Percentiles rank a stretch among this genome's conserved stretches.
These are phyloP conservation scores for Yamadazyma trypodendri DNA, from an alignment of 1,139 yeast species.

Conservation along the genomic window DNA sequence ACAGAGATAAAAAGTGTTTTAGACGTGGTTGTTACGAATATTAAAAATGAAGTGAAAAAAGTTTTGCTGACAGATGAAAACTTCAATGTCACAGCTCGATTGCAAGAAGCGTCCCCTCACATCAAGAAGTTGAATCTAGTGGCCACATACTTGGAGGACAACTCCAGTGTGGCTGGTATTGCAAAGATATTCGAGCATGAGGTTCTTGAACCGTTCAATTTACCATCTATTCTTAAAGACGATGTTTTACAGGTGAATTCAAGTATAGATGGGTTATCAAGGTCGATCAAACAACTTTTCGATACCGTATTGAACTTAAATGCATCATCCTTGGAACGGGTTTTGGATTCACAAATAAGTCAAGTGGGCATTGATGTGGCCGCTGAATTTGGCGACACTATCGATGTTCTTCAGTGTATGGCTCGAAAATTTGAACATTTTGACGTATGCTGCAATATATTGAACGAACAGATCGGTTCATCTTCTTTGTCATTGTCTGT, in stretches of 20 bases:
- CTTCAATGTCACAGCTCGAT: too few species aligned
- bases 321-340: slow-evolving; percentile 38
- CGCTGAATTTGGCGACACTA: slow-evolving; percentile 12
- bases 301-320: slow-evolving; percentile 27
- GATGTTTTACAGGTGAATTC: neutral
- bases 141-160: neutral
- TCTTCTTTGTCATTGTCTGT: slow-evolving; percentile 11
- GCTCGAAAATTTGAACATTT: slow-evolving; percentile 1
- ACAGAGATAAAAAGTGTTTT: slow-evolving; percentile 1
- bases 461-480: slow-evolving; percentile 13
- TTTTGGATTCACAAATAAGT: slow-evolving; percentile 19
- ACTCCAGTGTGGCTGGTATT: neutral
- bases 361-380: slow-evolving; percentile 21
- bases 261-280: neutral
- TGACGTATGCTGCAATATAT: slow-evolving; percentile 6
- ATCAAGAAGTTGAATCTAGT: neutral
- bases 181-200: neutral
- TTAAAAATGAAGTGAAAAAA: neutral
- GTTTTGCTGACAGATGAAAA: too few species aligned
- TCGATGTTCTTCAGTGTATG: slow-evolving; percentile 5
- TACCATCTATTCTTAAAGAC: neutral
- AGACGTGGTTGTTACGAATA: neutral
- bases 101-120: neutral
- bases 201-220: neutral
- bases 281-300: slow-evolving; percentile 18